These are phyloP conservation scores for Mikania micrantha DNA, from an alignment of 129 eudicot genomes.

Conservation along the genomic window DNA sequence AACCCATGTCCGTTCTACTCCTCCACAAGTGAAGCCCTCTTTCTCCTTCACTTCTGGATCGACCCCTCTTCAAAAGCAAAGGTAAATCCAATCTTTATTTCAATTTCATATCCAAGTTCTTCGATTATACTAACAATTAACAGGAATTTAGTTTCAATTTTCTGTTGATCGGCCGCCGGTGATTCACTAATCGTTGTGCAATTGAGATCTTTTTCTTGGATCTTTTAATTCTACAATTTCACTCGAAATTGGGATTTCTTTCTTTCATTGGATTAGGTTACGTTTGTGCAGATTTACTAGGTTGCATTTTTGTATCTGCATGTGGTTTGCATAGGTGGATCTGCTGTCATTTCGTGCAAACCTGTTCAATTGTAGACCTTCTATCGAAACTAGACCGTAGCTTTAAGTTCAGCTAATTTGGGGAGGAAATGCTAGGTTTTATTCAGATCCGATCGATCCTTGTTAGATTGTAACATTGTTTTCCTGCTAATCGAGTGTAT, in stretches of 20 bases:
- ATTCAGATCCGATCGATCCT: constrained; percentile 14
- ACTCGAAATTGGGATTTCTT: neutral
- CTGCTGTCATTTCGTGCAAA: neutral
- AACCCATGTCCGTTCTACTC: constrained; percentile 23
- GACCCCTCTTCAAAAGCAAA: constrained; percentile 25
- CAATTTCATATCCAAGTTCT: neutral
- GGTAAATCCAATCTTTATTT: constrained; percentile 23
- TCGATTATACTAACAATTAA: neutral
- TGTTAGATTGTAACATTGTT: neutral
- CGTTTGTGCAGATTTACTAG: neutral
- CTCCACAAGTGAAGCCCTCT: too few species aligned
- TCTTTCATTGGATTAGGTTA: constrained; percentile 1
- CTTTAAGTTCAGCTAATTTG: neutral
- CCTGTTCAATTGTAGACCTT: neutral
- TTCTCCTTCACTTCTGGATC: constrained; percentile 13
- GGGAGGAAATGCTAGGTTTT: constrained; percentile 6
- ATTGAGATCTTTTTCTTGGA: neutral
- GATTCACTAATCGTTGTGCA: neutral
- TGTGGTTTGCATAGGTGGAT: constrained; percentile 13
- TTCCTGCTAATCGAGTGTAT: neutral
- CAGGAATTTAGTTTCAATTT: neutral
- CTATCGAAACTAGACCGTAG: neutral
- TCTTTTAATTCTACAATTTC: neutral
- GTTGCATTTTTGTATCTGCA: constrained; percentile 10
- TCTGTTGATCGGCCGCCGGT: constrained; percentile 15